Evolutionary conservation across 1,284 basidiomycete species (phyloP).

Genomic region (Coniophora puteana): DNA sequence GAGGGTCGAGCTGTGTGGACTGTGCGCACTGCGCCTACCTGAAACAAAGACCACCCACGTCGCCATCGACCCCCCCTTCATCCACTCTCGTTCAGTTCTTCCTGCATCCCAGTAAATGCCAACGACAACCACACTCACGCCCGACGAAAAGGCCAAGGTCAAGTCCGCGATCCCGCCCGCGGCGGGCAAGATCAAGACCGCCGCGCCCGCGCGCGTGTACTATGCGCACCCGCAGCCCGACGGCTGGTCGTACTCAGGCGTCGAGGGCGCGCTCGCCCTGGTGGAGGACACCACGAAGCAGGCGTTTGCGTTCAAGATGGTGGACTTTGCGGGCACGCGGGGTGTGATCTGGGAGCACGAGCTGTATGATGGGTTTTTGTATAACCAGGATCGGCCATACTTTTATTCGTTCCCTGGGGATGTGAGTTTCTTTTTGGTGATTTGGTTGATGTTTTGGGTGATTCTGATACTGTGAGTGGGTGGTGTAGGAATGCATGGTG

Average conservation of each 20-base stretch:
- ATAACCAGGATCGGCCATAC: constrained; percentile 85
- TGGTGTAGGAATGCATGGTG: constrained; percentile 74
- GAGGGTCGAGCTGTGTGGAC: too few relatives aligned
- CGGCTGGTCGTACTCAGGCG: constrained; percentile 82
- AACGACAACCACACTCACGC: constrained; percentile 59
- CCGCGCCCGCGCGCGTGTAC: constrained; percentile 82
- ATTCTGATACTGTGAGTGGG: constrained; percentile 3
- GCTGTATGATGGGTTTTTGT: constrained; percentile 82
- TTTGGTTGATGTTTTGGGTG: constrained; percentile 1
- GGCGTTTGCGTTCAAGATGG: constrained; percentile 67
- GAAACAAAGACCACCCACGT: too few relatives aligned
- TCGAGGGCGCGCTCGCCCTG: constrained; percentile 82
- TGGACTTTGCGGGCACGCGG: constrained; percentile 79
- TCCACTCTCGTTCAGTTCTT: too few relatives aligned
- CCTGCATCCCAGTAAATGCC: too few relatives aligned
- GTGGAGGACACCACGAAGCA: constrained; percentile 59
- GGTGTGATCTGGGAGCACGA: constrained; percentile 96
- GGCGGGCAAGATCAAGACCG: constrained; percentile 71
- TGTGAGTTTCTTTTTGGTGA: constrained; percentile 49
- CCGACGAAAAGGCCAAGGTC: constrained; percentile 76
- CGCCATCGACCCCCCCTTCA: too few relatives aligned
- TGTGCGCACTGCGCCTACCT: too few relatives aligned
- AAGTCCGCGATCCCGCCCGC: constrained; percentile 58
- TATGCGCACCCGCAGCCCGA: constrained; percentile 74
- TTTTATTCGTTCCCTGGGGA: constrained; percentile 95